Percentiles rank a stretch among this genome's conserved stretches.
These are phyloP conservation scores for Daldinia caldariorum DNA, from an alignment of 495 filamentous ascomycete genomes.

Conservation along the genomic window DNA sequence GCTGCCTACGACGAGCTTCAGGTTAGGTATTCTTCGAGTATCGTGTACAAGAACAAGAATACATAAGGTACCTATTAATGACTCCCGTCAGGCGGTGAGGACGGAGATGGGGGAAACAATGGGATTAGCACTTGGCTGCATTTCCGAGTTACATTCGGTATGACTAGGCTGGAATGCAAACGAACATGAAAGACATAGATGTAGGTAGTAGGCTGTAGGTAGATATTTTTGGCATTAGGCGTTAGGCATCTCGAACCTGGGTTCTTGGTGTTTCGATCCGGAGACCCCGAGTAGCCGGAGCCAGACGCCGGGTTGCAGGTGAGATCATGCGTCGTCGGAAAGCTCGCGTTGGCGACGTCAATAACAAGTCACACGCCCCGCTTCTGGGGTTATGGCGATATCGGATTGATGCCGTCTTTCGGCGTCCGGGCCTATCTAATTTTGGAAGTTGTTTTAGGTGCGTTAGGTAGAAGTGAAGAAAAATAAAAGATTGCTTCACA, in stretches of 20 bases:
- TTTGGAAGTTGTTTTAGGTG: conserved; percentile 1
- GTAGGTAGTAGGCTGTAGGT: no score
- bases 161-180: not conserved
- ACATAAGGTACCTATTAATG: conserved; percentile 4
- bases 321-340: conserved; percentile 5
- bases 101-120: conserved; percentile 11
- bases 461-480: not conserved
- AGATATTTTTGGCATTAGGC: not conserved
- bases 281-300: conserved; percentile 23
- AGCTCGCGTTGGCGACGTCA: conserved; percentile 26
- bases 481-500: conserved; percentile 1
- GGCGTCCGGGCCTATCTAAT: conserved; percentile 7
- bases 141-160: conserved; percentile 24
- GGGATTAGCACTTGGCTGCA: conserved; percentile 13
- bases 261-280: conserved; percentile 25
- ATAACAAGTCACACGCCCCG: conserved; percentile 15
- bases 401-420: conserved; percentile 23
- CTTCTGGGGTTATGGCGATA: conserved; percentile 25
- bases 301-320: conserved; percentile 18
- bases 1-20: conserved; percentile 6
- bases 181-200: not conserved
- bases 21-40: conserved; percentile 4
- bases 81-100: conserved; percentile 35
- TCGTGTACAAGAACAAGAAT: conserved; percentile 2
- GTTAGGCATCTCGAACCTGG: conserved; percentile 4